A percentile compares a stretch with the other conserved stretches of the same genome.
Conservation (phyloP, 768 basidiomycete species). For the Termitomyces sp. region DNA sequence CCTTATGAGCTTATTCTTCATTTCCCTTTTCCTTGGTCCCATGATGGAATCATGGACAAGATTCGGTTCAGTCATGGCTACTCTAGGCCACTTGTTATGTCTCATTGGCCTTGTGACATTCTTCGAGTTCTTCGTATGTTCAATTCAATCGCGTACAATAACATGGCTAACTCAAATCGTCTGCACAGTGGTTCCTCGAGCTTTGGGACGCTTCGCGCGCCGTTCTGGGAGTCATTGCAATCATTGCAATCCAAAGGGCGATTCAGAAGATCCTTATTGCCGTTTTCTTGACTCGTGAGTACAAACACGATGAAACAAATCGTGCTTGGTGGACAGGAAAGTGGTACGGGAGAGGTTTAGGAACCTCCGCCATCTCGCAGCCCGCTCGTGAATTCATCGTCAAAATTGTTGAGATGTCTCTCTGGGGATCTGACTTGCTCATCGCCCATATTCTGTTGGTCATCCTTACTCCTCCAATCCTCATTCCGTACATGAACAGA, state of each 20-base stretch:
- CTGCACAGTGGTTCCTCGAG: slow-evolving; percentile 86
- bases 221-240: slow-evolving; percentile 86
- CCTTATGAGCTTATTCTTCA: slow-evolving; percentile 80
- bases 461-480: slow-evolving; percentile 77
- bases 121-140: slow-evolving; percentile 95
- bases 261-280: slow-evolving; percentile 94
- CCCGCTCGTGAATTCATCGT: slow-evolving; percentile 97
- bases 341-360: slow-evolving; percentile 95
- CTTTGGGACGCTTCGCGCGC: slow-evolving; percentile 97
- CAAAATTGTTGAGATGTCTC: slow-evolving; percentile 96
- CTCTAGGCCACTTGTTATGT: slow-evolving; percentile 78
- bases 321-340: slow-evolving; percentile 99
- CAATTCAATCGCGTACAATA: slow-evolving; percentile 17
- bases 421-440: slow-evolving; percentile 96
- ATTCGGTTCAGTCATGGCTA: slow-evolving; percentile 93
- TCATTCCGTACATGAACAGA: slow-evolving; percentile 86
- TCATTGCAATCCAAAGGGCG: slow-evolving; percentile 87
- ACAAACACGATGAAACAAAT: slow-evolving; percentile 98
- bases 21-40: slow-evolving; percentile 91
- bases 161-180: slow-evolving; percentile 22
- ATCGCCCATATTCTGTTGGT: slow-evolving; percentile 82
- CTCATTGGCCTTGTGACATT: slow-evolving; percentile 83
- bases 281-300: slow-evolving; percentile 93
- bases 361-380: slow-evolving; percentile 85
- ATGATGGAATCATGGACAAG: slow-evolving; percentile 81